Base-by-base conservation (phyloP, 352 stramenopile species). In the Phytophthora meadii region DNA sequence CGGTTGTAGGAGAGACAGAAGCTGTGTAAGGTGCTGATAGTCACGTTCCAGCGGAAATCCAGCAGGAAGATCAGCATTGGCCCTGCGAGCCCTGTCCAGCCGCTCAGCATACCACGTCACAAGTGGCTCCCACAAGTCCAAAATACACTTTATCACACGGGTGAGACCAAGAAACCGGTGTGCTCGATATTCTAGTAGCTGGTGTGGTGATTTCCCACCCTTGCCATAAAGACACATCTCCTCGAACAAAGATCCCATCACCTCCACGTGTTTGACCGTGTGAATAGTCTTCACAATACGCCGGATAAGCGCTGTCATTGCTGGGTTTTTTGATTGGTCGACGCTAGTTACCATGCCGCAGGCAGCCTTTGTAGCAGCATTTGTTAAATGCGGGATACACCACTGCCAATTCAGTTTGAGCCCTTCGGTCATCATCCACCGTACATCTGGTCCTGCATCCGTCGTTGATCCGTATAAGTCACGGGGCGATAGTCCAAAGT, bases 281-380 rank as follows among this genome's bases (percentile, higher is more conserved):
- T 55, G 34, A 8, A 55, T 22, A 24, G 45, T 48, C 45, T 63
- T 55, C 14, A 63, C 46, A 32, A 63, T 63, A 28, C 46, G 55
- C 3, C 45, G 45, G 40, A 50, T 54, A 2, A 54, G 42, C 22
- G 54, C 46, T 19, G 55, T 63, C 55, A 63, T 63, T 10, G 22
- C 37, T 11, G 55, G 55, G 8, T 44, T 30, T 55, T 63, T 63
- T 1, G 41, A 55, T 17, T 54, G 47, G 34, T 34, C 15, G 6
- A 24, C 10, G 32, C 55, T 45, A 15, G 32, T 15, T 30, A 63
- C 55, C 30, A 67, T 54, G 36, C 50, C 58, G 28, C 48, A 50
- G 4, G 48, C 49, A 30, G 34, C 22, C 32, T 59, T 66, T 5
- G 58, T 66, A n/a, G 48, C 58, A 25, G 48, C 32, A 27, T 66